These are phyloP conservation scores for Achlya hypogyna DNA, from an alignment of 352 stramenopile genomes.

Conservation along the genomic window DNA sequence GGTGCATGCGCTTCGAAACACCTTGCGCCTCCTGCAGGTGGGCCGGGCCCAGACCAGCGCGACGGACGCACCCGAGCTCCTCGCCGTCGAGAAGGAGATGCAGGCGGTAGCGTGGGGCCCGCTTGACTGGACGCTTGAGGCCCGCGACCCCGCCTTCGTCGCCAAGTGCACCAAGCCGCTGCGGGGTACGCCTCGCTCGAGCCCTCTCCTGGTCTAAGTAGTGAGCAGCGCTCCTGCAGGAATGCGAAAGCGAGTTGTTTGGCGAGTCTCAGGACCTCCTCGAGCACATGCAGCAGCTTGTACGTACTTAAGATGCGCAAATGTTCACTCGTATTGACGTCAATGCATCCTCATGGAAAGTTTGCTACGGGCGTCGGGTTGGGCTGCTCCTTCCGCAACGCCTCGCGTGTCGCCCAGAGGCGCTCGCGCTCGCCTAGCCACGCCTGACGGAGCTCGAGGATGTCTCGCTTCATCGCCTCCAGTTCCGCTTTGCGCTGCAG, in stretches of 20 bases:
- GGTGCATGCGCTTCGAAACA: background rate
- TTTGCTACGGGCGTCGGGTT: slow-evolving; percentile 11
- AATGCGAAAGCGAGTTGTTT: slow-evolving; percentile 7
- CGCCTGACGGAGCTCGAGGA: slow-evolving; percentile 4
- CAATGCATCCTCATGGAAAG: background rate
- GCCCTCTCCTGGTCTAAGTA: background rate
- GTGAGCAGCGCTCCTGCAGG: background rate
- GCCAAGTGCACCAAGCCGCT: background rate
- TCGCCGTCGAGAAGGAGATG: background rate
- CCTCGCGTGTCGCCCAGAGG: slow-evolving; percentile 16
- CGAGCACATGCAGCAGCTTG: background rate
- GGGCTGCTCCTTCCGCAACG: slow-evolving; percentile 11
- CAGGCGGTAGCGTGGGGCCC: background rate
- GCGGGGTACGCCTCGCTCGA: background rate
- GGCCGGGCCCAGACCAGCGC: background rate
- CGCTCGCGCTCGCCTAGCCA: slow-evolving; percentile 6
- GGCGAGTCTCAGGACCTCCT: slow-evolving; percentile 7
- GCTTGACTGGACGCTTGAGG: background rate
- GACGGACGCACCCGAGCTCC: background rate
- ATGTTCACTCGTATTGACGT: background rate
- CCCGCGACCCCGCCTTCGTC: background rate
- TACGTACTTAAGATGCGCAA: background rate
- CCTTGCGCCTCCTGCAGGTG: background rate
- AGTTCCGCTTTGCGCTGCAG: slow-evolving; percentile 7
- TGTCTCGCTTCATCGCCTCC: slow-evolving; percentile 12